These are phyloP conservation scores for Geranomyces michiganensis DNA, from an alignment of 192 early-diverging fungal genomes.

Conservation along the genomic window DNA sequence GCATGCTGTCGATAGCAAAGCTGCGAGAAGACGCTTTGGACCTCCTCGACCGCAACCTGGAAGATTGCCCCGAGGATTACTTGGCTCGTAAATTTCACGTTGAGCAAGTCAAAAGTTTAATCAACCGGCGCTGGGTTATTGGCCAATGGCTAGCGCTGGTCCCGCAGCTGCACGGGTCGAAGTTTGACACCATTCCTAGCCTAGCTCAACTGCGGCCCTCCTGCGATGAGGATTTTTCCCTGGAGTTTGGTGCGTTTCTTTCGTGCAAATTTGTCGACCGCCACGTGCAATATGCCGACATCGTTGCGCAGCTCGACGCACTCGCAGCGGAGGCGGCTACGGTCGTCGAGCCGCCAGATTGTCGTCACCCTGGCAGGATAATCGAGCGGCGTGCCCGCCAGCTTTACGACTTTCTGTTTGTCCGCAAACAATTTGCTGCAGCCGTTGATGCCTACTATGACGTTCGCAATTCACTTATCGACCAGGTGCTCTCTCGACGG, in stretches of 20 bases:
- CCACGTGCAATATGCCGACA: neutral
- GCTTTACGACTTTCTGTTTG: constrained; percentile 21
- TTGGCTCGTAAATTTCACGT: constrained; percentile 15
- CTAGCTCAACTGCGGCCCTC: too few relatives aligned
- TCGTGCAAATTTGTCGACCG: constrained; percentile 13
- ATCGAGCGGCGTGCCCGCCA: constrained; percentile 17
- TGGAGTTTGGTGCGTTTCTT: constrained; percentile 25
- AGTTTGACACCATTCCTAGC: neutral
- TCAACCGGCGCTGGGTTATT: constrained; percentile 11
- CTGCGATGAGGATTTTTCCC: neutral
- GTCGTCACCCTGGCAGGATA: neutral
- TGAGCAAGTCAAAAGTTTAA: neutral
- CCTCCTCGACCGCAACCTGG: neutral
- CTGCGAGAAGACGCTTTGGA: constrained; percentile 20
- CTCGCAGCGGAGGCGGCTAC: constrained; percentile 23
- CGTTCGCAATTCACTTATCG: constrained; percentile 22
- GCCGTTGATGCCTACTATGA: constrained; percentile 14
- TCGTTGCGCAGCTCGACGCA: constrained; percentile 2
- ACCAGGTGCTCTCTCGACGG: constrained; percentile 9
- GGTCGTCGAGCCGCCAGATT: constrained; percentile 1
- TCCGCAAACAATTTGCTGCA: neutral
- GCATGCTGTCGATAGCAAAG: constrained; percentile 8
- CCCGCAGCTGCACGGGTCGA: neutral
- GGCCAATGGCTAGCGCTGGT: constrained; percentile 1
- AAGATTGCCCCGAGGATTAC: neutral